Percentiles rank a stretch among this genome's conserved stretches.
Evolutionary conservation across 2,329 filamentous ascomycete genomes (phyloP).

Genomic region (Xylariaceae sp.): DNA sequence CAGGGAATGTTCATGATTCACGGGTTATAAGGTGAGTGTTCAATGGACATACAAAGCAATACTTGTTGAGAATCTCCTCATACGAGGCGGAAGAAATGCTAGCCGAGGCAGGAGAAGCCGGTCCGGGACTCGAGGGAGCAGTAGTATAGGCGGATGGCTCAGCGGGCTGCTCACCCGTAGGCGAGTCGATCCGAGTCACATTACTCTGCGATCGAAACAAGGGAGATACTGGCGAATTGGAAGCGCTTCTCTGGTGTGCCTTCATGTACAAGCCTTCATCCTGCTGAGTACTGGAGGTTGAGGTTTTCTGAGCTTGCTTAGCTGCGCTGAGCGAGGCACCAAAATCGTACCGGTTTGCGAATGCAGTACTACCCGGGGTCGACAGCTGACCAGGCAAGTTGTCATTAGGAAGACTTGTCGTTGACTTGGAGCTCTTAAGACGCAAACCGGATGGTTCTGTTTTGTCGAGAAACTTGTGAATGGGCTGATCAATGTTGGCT

Average conservation of each 20-base stretch:
- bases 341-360: slow-evolving; percentile 94
- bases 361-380: slow-evolving; percentile 64
- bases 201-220: slow-evolving; percentile 11
- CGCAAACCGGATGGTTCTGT: slow-evolving; percentile 56
- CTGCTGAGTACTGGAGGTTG: slow-evolving; percentile 48
- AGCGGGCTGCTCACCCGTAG: slow-evolving; percentile 7
- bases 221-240: slow-evolving; percentile 20
- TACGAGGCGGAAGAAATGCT: slow-evolving; percentile 82
- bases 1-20: slow-evolving; percentile 18
- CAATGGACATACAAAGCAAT: slow-evolving; percentile 93
- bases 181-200: slow-evolving; percentile 4
- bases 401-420: slow-evolving; percentile 59
- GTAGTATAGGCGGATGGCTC: slow-evolving; percentile 11
- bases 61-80: slow-evolving; percentile 96
- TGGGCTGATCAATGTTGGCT: slow-evolving; percentile 52
- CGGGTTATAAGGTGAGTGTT: slow-evolving; percentile 15
- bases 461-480: slow-evolving; percentile 62
- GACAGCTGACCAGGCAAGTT: slow-evolving; percentile 50
- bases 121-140: slow-evolving; percentile 33
- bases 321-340: slow-evolving; percentile 84
- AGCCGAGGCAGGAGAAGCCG: slow-evolving; percentile 48
- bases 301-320: slow-evolving; percentile 63
- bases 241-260: slow-evolving; percentile 40
- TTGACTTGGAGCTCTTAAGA: slow-evolving; percentile 66
- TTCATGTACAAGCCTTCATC: slow-evolving; percentile 55